Evolutionary conservation across 352 stramenopile species (phyloP).

Genomic region (Globisporangium perplexum): DNA sequence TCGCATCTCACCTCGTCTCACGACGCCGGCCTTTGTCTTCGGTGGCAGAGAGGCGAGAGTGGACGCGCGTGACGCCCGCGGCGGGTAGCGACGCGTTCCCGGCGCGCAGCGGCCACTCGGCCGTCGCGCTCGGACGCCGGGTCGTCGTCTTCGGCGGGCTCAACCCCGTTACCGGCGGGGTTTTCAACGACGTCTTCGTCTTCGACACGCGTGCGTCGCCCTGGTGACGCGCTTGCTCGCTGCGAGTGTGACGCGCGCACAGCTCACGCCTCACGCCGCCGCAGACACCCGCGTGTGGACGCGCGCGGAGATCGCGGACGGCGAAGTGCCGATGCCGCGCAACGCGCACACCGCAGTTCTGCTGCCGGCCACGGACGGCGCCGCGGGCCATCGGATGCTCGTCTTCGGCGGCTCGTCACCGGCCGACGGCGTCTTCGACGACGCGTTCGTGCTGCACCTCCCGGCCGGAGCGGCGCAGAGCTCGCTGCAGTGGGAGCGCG

Average conservation of each 20-base stretch:
- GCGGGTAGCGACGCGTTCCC: conserved; percentile 15
- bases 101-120: conserved; percentile 60
- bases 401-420: conserved; percentile 62
- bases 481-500: conserved; percentile 26
- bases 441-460: conserved; percentile 51
- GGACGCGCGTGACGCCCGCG: conserved; percentile 16
- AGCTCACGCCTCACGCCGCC: no score
- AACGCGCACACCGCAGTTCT: conserved; percentile 55
- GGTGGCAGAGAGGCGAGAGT: conserved; percentile 19
- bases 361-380: conserved; percentile 9
- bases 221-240: no score
- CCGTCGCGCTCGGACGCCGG: conserved; percentile 29
- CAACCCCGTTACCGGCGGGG: conserved; percentile 25
- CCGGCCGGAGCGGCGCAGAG: conserved; percentile 1
- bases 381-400: conserved; percentile 25
- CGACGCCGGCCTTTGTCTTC: no score
- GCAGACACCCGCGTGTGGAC: conserved; percentile 25
- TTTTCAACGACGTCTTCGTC: conserved; percentile 56
- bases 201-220: conserved; percentile 33
- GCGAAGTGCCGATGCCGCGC: conserved; percentile 30
- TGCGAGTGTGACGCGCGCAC: no score
- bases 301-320: conserved; percentile 18
- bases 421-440: conserved; percentile 36
- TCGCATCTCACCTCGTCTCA: no score
- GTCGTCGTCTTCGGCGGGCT: conserved; percentile 64